These are phyloP conservation scores for Ganoderma meredithae DNA, from an alignment of 1,284 basidiomycete genomes.

Conservation along the genomic window DNA sequence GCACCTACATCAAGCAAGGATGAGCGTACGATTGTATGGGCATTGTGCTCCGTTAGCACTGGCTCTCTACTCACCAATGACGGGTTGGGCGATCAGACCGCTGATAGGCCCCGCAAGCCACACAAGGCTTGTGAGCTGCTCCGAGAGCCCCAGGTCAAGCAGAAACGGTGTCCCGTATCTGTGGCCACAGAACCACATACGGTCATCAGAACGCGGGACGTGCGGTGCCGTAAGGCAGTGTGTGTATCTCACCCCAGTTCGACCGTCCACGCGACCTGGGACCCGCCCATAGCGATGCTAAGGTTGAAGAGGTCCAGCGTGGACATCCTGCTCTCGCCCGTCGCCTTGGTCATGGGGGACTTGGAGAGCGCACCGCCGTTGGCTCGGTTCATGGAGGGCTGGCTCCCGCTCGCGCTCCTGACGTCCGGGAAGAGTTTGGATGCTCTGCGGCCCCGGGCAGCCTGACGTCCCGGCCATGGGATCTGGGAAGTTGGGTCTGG, in stretches of 20 bases:
- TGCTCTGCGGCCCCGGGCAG: slow-evolving; percentile 34
- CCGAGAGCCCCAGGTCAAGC: slow-evolving; percentile 87
- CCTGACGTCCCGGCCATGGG: slow-evolving; percentile 68
- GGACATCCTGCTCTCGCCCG: slow-evolving; percentile 50
- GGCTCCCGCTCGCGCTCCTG: slow-evolving; percentile 19
- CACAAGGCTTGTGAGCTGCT: slow-evolving; percentile 91
- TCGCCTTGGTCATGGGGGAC: slow-evolving; percentile 28
- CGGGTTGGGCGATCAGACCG: slow-evolving; percentile 92
- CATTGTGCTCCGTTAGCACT: background rate
- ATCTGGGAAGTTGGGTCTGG: slow-evolving; percentile 78
- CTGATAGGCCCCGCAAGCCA: slow-evolving; percentile 98
- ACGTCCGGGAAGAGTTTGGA: slow-evolving; percentile 18
- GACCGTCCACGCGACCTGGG: slow-evolving; percentile 93
- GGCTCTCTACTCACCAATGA: slow-evolving; percentile 73
- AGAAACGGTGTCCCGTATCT: slow-evolving; percentile 97
- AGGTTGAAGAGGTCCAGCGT: slow-evolving; percentile 79
- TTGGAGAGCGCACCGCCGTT: slow-evolving; percentile 29
- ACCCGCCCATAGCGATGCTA: slow-evolving; percentile 88
- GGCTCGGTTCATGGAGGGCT: slow-evolving; percentile 12
- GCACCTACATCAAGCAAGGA: slow-evolving; percentile 62
- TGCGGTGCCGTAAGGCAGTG: slow-evolving; percentile 2
- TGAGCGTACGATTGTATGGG: background rate
- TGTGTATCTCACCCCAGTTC: slow-evolving; percentile 75
- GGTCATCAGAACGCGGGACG: slow-evolving; percentile 4
- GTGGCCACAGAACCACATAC: slow-evolving; percentile 12